Evolutionary conservation across 2,329 filamentous ascomycete species (phyloP), one percentile per base, ranked within the genome.

Genomic region (Aspergillus novofumigatus): DNA sequence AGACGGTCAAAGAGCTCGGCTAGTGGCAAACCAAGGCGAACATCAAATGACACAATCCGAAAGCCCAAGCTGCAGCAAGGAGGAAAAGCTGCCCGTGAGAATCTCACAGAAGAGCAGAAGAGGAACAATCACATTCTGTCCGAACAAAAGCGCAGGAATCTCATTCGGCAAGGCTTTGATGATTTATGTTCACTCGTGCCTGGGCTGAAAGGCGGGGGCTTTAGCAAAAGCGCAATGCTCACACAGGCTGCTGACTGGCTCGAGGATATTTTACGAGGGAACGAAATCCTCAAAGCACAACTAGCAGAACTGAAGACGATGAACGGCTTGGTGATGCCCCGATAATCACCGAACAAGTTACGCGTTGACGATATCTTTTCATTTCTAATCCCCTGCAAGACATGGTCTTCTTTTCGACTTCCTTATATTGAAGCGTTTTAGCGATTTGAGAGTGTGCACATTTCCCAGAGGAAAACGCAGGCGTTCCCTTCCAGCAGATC

Each of bases 91-190:
- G 55, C 68, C 3, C 70, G 88, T 26, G 83, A 87, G 66, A 87
- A 87, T 61, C 71, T 94, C 3, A 84, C 86, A 0, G 89, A 93
- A 63, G 86, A 89, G 59, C 89, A 94, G 73, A 94, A 93, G 74
- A 82, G 90, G 49, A 87, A 87, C 67, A 96, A 96, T 64, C 91
- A 95, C 69, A 94, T 96, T 62, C 81, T 87, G 53, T 94, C 91
- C 53, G 91, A 95, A 70, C 90, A 96, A 75, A 95, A 94, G 73
- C 83, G 92, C 35, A 82, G 91, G 50, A 91, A 90, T 26, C 78
- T 92, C 49, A 93, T 93, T 67, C 89, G 91, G 68, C 83, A 89
- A 62, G 90, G 90, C 0, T 96, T 93, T 65, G 88, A 92, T 47
- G 89, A 93, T 57, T 76, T 96, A n/a, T 85, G 84, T 62, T 81